These are phyloP conservation scores for Diaporthe velutina DNA, from an alignment of 2,329 filamentous ascomycete species.

Conservation along the genomic window DNA sequence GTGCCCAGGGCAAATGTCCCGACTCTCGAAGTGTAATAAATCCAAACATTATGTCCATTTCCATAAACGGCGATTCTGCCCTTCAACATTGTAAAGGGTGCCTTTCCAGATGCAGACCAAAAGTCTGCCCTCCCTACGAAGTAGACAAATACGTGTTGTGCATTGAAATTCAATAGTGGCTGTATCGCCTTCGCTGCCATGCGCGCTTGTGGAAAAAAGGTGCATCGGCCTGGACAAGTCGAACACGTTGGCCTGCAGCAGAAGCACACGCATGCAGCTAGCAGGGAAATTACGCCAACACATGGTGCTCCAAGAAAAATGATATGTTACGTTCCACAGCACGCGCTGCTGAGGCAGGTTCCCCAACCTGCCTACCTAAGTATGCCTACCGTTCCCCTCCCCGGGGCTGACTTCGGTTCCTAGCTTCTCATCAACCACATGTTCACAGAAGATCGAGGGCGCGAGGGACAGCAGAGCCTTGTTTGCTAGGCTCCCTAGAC, in stretches of 20 bases:
- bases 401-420: not conserved
- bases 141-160: not conserved
- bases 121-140: not conserved
- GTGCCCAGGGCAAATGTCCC: not conserved
- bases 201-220: not conserved
- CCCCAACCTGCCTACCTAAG: not conserved
- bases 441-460: not conserved
- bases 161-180: too few relatives aligned
- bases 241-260: conserved; percentile 12
- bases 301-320: not conserved
- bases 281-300: not conserved
- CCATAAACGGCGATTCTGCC: not conserved
- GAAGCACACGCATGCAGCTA: not conserved
- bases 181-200: not conserved
- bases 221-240: not conserved
- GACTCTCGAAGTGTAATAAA: not conserved
- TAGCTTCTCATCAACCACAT: not conserved
- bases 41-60: not conserved
- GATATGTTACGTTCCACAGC: conserved; percentile 4
- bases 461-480: conserved; percentile 11
- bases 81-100: too few relatives aligned
- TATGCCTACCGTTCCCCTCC: conserved; percentile 3
- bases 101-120: too few relatives aligned
- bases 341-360: not conserved
- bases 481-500: not conserved